Base-by-base conservation (phyloP, 2,329 filamentous ascomycete genomes). In the Talaromyces sp. region DNA sequence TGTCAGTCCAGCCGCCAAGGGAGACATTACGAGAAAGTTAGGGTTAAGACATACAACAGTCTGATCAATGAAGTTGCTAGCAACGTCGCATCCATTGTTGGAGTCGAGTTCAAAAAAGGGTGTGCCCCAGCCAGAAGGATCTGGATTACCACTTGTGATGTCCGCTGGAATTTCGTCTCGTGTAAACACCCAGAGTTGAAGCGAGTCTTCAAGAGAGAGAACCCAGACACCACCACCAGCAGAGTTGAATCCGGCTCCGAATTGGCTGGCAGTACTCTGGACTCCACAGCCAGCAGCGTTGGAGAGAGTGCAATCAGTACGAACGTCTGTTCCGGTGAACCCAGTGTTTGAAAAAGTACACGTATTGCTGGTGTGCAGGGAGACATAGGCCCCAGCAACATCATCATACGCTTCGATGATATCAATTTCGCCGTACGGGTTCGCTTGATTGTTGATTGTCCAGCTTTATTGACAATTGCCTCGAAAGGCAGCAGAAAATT, bases 171-270 rank as follows among this genome's bases (percentile, higher is more conserved):
- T 76, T 5, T 64, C 59, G 11, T 61, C 62, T 10, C 78, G 72
- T 1, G 73, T 63, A 61, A 81, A 83, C 64, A 77, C 78, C 79
- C 80, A 83, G 59, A 81, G 77, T 54, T 77, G 73, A 63, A 83
- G 77, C 2, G 74, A 68, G 5, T 66, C 60, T 5, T 77, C 76
- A 67, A 80, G 73, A 60, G 81, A 76, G 63, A 80, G 73, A 1
- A 77, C 80, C 63, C 80, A 77, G 1, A 82, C 67, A 53, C 79
- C 80, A 52, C 80, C 80, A 1, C 75, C 74, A n/a, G 72, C 65
- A 5, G 67, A 60, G 63, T 82, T 87, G 71, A 87, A 81, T 0
- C 72, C 77, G 3, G 70, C 69, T 28, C 84, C 84, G 57, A 80
- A 85, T 51, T 68, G 70, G 21, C 72, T 69, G 33, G 69, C 62